Base-by-base conservation (phyloP, 176 grass and related monocot genomes). In the Melocanna baccifera region DNA sequence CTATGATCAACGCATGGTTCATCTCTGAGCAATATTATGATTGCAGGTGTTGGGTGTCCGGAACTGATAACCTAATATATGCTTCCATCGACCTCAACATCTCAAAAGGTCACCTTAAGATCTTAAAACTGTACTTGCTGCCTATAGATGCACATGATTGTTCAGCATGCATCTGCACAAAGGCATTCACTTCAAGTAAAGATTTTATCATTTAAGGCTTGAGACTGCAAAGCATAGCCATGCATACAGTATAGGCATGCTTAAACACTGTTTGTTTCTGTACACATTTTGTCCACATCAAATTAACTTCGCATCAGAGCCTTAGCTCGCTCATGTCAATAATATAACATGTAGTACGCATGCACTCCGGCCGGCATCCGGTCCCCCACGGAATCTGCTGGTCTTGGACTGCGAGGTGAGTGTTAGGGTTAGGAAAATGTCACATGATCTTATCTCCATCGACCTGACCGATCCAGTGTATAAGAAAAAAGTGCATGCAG, bases 381-480 rank as follows among this genome's bases (percentile, higher is more conserved):
- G 82, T 76, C 83, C 83, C 88, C 73, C 72, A 88, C 59, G 75
- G 76, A 84, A 84, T 80, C 87, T 67, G 85, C 69, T 66, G 69
- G 73, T 34, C 83, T 77, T 77, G 62, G 62, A 85, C 69, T 59
- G 68, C 26, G 37, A 77, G 52, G 69, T 28, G 55, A 76, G 48
- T 80, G 48, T 80, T 86, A 86, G 67, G 64, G 65, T 77, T 90
- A 82, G 80, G 83, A 86, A 90, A 78, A 82, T 64, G 83, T 65
- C 46, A 78, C 67, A 81, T 81, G 40, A 29, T 20, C 16, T 82
- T 76, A 78, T 88, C 69, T 66, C 59, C 23, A 56, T 79, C 36
- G 59, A 42, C 58, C 57, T 41, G 46, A 87, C 56, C 32, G 30
- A 67, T 28, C 68, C 5, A 13, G 41, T 63, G 42, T 73, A 14